Percentiles rank a stretch among this genome's conserved stretches.
Conservation (phyloP, 805 yeast genomes). For the Tetrapisispora namnaoensis region DNA sequence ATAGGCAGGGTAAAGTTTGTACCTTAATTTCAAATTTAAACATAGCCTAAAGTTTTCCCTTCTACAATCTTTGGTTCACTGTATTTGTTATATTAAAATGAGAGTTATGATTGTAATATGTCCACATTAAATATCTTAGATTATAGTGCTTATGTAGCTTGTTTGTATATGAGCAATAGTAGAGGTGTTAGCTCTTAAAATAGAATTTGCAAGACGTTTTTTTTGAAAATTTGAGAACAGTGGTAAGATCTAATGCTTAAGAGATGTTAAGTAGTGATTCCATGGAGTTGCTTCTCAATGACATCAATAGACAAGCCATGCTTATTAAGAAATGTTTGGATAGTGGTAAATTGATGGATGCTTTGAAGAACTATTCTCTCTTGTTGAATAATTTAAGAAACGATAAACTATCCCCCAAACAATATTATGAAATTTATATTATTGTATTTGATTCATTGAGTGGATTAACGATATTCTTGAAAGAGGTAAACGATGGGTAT, state of each 20-base stretch:
- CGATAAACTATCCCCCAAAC: conserved; percentile 66
- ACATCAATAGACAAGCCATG: conserved; percentile 55
- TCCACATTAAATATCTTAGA: too few relatives aligned
- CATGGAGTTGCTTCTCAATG: neutral
- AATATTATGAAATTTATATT: conserved; percentile 84
- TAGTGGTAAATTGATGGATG: conserved; percentile 67
- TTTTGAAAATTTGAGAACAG: too few relatives aligned
- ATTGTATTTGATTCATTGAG: conserved; percentile 74
- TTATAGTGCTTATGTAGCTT: too few relatives aligned
- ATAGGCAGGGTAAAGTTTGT: too few relatives aligned
- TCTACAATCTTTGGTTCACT: too few relatives aligned
- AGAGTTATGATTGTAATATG: too few relatives aligned
- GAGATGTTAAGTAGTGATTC: neutral
- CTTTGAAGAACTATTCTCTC: conserved; percentile 76
- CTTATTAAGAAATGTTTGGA: conserved; percentile 68
- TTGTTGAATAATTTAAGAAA: conserved; percentile 75
- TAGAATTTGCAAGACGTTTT: too few relatives aligned
- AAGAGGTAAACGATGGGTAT: conserved; percentile 40
- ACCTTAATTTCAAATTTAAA: too few relatives aligned
- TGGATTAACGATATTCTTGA: conserved; percentile 49
- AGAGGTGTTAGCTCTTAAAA: too few relatives aligned
- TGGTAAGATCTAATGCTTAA: neutral
- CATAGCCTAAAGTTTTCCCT: too few relatives aligned
- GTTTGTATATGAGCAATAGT: too few relatives aligned
- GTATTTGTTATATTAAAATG: too few relatives aligned